A percentile compares a stretch with the other conserved stretches of the same genome.
Evolutionary conservation across 768 basidiomycete species (phyloP).

Genomic region (Lactarius sanguifluus): DNA sequence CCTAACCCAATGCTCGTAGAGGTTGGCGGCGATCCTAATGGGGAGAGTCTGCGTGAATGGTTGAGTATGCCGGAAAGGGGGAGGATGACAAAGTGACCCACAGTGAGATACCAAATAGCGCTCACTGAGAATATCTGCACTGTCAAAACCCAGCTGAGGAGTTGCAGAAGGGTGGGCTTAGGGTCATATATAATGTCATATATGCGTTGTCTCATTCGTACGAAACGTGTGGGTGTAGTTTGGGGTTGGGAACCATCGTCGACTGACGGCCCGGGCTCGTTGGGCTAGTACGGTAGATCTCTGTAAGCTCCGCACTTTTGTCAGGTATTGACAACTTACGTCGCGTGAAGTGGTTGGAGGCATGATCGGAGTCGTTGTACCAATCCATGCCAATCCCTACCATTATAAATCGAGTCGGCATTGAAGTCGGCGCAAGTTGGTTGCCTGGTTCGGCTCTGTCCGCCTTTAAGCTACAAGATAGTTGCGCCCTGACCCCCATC

Average conservation of each 20-base stretch:
- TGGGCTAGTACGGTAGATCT: neutral
- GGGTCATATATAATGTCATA: neutral
- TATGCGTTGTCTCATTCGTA: neutral
- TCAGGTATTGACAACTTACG: neutral
- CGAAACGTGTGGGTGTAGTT: neutral
- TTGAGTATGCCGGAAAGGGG: neutral
- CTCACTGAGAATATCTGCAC: neutral
- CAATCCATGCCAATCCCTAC: neutral
- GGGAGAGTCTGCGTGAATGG: constrained; percentile 7
- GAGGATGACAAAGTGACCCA: neutral
- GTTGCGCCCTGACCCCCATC: too few relatives aligned
- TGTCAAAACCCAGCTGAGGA: constrained; percentile 15
- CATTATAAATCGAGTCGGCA: neutral
- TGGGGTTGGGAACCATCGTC: neutral
- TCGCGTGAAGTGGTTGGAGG: neutral
- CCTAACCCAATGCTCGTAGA: constrained; percentile 20
- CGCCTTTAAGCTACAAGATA: too few relatives aligned
- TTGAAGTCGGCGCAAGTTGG: constrained; percentile 1
- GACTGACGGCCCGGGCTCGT: neutral
- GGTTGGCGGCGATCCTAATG: neutral
- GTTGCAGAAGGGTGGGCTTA: constrained; percentile 5
- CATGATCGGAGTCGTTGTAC: neutral
- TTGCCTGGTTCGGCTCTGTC: neutral
- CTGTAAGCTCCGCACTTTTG: neutral
- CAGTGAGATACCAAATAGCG: neutral